Evolutionary conservation across 805 yeast species (phyloP), one percentile per base, ranked within the genome.

Genomic region (Kluyveromyces starmeri): DNA sequence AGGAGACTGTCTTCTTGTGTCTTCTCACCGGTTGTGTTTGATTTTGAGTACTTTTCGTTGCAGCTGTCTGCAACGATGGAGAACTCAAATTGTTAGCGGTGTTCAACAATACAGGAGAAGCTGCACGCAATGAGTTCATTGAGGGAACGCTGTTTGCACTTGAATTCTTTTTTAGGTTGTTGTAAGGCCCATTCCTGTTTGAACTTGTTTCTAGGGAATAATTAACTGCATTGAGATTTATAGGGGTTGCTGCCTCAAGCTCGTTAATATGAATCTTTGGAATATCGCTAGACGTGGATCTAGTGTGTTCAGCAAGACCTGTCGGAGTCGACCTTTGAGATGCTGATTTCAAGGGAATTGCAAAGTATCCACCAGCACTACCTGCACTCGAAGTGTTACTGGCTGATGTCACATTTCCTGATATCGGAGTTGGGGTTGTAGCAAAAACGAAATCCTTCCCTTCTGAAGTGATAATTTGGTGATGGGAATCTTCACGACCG

Each of bases 351-450:
- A 59, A 39, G 4, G 64, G 64, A 11, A 59, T 45, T 2, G 59
- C 58, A 40, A 59, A 59, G 31, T 59, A 59, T 2, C 61, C 63
- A 19, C 60, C 59, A 13, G 43, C 45, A 28, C 59, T 53, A 4
- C 45, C 46, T 5, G 14, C 30, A 3, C 44, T 53, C 9, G 58
- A 47, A 9, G 39, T 37, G 30, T 41, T 34, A 37, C 58, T 48
- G 14, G 45, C 40, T 10, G 57, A 55, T 1, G 56, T 49, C 22
- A 40, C 38, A n/a, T 11, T 22, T 6, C 33, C 26, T 21, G 33
- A 30, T 3, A 11, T 10, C 7, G 14, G n/a, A 5, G 32, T 39
- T 12, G 41, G 38, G 13, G 23, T 12, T 7, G 46, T 21, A 12
- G 39, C 23, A 3, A 35, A 35, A 14, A 35, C 34, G 10, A 32